Conservation (phyloP, 2,329 filamentous ascomycete genomes). For the Biscogniauxia mediterranea region DNA sequence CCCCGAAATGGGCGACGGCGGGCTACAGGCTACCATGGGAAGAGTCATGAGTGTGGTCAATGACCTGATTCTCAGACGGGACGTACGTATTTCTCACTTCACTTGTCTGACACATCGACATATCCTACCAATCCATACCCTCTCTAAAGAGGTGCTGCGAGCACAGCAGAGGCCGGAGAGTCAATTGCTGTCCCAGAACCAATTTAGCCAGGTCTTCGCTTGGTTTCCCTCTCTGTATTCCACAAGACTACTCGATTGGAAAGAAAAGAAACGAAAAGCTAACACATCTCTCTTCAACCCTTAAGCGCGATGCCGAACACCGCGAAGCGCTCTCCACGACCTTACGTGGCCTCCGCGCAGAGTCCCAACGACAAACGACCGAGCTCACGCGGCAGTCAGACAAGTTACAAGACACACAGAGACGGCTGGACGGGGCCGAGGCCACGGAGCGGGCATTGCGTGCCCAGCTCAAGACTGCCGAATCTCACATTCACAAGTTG, state of each 20-base stretch:
- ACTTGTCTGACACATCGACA: background rate
- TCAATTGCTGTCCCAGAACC: background rate
- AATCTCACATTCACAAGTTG: constrained; percentile 70
- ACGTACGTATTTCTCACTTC: constrained; percentile 57
- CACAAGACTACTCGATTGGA: background rate
- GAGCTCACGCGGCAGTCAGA: constrained; percentile 62
- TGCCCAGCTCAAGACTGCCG: constrained; percentile 69
- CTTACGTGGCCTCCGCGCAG: constrained; percentile 71
- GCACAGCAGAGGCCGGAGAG: too few species aligned
- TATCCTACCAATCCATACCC: background rate
- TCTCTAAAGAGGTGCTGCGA: background rate
- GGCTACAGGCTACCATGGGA: constrained; percentile 68
- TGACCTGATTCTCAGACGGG: constrained; percentile 84
- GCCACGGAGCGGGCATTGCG: constrained; percentile 70
- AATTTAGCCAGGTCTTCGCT: background rate
- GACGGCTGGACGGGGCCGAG: constrained; percentile 58
- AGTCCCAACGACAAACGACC: constrained; percentile 69
- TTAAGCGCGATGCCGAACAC: constrained; percentile 82
- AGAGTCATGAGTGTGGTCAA: constrained; percentile 91
- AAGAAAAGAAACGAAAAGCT: constrained; percentile 1
- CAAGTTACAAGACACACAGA: constrained; percentile 52
- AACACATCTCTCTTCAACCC: constrained; percentile 9
- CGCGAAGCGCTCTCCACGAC: constrained; percentile 79
- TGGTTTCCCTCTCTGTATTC: background rate
- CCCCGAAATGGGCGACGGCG: constrained; percentile 61